Conservation (phyloP, 2,329 filamentous ascomycete species). For the Lasiodiplodia sp. region DNA sequence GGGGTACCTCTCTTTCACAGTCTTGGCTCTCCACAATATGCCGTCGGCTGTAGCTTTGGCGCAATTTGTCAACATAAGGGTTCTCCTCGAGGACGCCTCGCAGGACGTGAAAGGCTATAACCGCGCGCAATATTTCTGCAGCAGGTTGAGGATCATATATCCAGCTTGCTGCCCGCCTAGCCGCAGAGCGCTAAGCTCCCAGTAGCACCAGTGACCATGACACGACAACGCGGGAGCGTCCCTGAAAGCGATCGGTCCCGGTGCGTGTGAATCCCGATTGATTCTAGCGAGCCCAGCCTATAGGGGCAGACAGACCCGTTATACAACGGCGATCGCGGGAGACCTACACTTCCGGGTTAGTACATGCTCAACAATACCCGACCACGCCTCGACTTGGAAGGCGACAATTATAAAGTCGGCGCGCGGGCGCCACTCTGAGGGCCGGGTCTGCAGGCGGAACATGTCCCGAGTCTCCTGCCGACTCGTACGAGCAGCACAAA, state of each 20-base stretch:
- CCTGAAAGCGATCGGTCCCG: slow-evolving; percentile 11
- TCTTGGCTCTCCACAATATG: neutral
- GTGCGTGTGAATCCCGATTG: slow-evolving; percentile 4
- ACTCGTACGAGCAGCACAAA: neutral
- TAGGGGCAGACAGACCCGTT: slow-evolving; percentile 1
- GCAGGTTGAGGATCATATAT: neutral
- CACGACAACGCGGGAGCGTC: slow-evolving; percentile 12
- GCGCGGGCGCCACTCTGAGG: slow-evolving; percentile 5
- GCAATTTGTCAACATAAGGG: neutral
- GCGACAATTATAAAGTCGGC: neutral
- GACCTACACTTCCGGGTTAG: slow-evolving; percentile 15
- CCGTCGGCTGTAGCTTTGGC: neutral
- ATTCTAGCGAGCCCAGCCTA: slow-evolving; percentile 21
- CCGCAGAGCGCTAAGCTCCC: neutral
- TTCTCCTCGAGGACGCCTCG: neutral
- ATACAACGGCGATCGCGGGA: slow-evolving; percentile 22
- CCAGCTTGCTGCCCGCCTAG: neutral
- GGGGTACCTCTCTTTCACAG: neutral
- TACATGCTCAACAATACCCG: slow-evolving; percentile 12
- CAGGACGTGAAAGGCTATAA: neutral
- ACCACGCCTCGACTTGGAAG: slow-evolving; percentile 11
- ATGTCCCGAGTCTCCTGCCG: slow-evolving; percentile 9
- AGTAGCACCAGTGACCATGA: slow-evolving; percentile 7
- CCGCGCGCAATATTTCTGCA: neutral
- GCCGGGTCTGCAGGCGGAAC: neutral